These are phyloP conservation scores for Astrothelium subdiscretum DNA, from an alignment of 495 filamentous ascomycete species.

Conservation along the genomic window DNA sequence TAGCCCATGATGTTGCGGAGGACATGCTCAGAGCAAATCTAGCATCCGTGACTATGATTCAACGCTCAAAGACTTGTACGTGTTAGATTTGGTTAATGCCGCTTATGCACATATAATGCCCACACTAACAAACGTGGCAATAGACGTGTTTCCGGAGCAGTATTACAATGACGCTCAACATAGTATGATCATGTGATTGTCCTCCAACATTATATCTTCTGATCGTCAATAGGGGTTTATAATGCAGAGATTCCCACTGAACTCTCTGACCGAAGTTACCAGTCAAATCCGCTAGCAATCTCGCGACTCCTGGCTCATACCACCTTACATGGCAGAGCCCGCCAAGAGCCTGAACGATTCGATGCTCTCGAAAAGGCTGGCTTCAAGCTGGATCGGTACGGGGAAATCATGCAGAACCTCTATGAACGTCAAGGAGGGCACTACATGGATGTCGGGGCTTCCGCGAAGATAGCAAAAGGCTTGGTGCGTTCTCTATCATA, in stretches of 20 bases:
- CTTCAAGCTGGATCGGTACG: conserved; percentile 24
- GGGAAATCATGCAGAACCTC: conserved; percentile 21
- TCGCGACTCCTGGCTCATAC: conserved; percentile 5
- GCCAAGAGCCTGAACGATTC: conserved; percentile 22
- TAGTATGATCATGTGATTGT: background rate
- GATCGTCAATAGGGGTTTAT: conserved; percentile 10
- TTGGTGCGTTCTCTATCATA: background rate
- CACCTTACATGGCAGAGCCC: conserved; percentile 1
- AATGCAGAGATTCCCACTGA: conserved; percentile 23
- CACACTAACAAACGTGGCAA: background rate
- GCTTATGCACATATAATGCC: background rate
- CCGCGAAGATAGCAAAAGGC: conserved; percentile 24
- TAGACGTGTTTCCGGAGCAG: background rate
- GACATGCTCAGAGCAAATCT: conserved; percentile 32
- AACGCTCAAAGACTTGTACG: conserved; percentile 23
- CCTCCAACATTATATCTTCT: background rate
- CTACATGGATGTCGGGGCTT: conserved; percentile 33
- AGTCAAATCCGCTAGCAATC: conserved; percentile 19
- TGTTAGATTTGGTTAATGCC: background rate
- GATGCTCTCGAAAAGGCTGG: conserved; percentile 25
- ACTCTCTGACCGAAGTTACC: conserved; percentile 18
- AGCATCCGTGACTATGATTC: conserved; percentile 32
- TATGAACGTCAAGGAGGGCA: conserved; percentile 29
- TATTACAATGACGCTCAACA: background rate
- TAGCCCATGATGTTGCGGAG: conserved; percentile 35